These are phyloP conservation scores for Anisodus tanguticus DNA, from an alignment of 257 asterid genomes.

Conservation along the genomic window DNA sequence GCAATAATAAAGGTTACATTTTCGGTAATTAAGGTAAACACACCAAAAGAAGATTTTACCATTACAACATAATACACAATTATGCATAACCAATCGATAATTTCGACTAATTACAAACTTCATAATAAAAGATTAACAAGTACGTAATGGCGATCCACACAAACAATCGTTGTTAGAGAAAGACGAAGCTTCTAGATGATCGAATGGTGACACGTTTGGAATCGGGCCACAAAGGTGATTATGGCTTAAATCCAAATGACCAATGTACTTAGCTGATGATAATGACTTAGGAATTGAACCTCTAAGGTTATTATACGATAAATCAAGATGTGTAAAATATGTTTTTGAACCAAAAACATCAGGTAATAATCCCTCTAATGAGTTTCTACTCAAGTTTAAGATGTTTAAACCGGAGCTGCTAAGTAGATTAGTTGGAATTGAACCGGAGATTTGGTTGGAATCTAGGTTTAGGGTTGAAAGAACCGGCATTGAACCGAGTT, in stretches of 20 bases:
- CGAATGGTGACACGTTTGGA: conserved; percentile 84
- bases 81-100: conserved; percentile 27
- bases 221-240: conserved; percentile 92
- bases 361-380: conserved; percentile 67
- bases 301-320: conserved; percentile 64
- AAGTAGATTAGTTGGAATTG: conserved; percentile 55
- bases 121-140: conserved; percentile 44
- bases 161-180: conserved; percentile 84
- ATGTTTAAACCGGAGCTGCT: conserved; percentile 75
- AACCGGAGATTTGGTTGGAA: conserved; percentile 63
- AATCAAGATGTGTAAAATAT: conserved; percentile 71
- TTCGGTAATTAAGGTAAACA: no score
- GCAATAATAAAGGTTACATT: neutral
- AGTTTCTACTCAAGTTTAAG: conserved; percentile 69
- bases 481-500: conserved; percentile 88
- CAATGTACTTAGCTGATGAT: conserved; percentile 66
- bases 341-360: conserved; percentile 75
- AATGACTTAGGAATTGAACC: conserved; percentile 81
- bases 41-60: neutral
- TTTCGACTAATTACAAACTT: conserved; percentile 33
- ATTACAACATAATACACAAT: conserved; percentile 21
- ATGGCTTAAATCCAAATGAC: conserved; percentile 87
- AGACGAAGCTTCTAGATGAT: conserved; percentile 80
- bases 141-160: conserved; percentile 80
- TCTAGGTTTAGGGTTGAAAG: conserved; percentile 80